Percentiles rank a stretch among this genome's conserved stretches.
phyloP scores from a whole-genome alignment of 768 basidiomycete genomes.

The Cubamyces lactineus region DNA sequence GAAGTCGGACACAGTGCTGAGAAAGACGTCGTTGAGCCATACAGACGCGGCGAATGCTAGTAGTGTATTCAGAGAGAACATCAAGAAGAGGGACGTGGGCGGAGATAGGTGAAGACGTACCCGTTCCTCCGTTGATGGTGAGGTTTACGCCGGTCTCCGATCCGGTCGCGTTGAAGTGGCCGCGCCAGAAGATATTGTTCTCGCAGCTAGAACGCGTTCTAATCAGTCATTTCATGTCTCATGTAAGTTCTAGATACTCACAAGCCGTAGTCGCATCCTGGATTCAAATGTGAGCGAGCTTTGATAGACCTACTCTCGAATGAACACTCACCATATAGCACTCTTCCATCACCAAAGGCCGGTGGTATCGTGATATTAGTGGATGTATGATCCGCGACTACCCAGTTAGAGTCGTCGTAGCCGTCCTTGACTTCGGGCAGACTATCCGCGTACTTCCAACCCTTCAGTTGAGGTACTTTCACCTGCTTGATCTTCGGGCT shows the following conservation, averaged over 20 bases:
- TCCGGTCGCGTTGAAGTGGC: conserved; percentile 71
- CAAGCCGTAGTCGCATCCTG: conserved; percentile 83
- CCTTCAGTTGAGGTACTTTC: conserved; percentile 51
- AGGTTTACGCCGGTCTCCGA: conserved; percentile 68
- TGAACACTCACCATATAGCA: conserved; percentile 57
- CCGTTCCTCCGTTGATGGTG: conserved; percentile 81
- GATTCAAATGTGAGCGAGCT: neutral
- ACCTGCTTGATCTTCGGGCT: conserved; percentile 38
- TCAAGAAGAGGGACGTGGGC: neutral
- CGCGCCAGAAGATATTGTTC: conserved; percentile 80
- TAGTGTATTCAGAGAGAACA: neutral
- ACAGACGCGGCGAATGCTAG: conserved; percentile 81
- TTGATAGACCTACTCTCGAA: neutral
- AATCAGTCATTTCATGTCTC: neutral
- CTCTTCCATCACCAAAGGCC: conserved; percentile 70
- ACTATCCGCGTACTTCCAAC: conserved; percentile 79
- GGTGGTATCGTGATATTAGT: conserved; percentile 76
- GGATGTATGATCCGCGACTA: conserved; percentile 63
- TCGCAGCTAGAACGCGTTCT: conserved; percentile 61
- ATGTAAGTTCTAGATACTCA: conserved; percentile 39
- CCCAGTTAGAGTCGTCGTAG: conserved; percentile 71
- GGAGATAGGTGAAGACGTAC: conserved; percentile 37
- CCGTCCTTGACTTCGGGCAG: conserved; percentile 64
- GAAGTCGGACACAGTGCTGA: conserved; percentile 66
- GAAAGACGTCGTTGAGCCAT: conserved; percentile 75